Conservation (phyloP, 805 yeast species). For the Clavispora asparagi region DNA sequence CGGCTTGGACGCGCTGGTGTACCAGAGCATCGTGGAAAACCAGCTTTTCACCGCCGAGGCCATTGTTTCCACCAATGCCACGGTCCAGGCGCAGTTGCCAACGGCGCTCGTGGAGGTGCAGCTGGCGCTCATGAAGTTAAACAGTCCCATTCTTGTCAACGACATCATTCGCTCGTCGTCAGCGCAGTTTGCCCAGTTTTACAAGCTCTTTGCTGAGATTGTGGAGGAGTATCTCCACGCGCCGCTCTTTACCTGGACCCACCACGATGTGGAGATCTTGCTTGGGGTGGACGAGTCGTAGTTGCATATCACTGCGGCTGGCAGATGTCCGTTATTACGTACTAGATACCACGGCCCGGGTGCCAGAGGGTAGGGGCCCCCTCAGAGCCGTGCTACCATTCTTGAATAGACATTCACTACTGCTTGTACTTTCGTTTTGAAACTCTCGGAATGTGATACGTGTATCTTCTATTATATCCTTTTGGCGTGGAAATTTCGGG, state of each 20-base stretch:
- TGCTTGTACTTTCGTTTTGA: too few relatives aligned
- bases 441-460: too few relatives aligned
- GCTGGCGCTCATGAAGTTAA: slow-evolving; percentile 50
- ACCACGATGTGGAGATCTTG: slow-evolving; percentile 58
- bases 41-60: slow-evolving; percentile 44
- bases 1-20: slow-evolving; percentile 54
- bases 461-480: too few relatives aligned
- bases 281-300: slow-evolving; percentile 70
- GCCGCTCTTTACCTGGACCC: slow-evolving; percentile 46
- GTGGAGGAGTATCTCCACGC: slow-evolving; percentile 31
- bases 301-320: too few relatives aligned
- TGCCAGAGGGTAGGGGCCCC: too few relatives aligned
- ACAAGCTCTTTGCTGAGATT: slow-evolving; percentile 34
- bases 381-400: too few relatives aligned
- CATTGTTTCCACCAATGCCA: slow-evolving; percentile 38
- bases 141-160: slow-evolving; percentile 59
- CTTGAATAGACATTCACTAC: too few relatives aligned
- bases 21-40: slow-evolving; percentile 61
- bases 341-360: too few relatives aligned
- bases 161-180: slow-evolving; percentile 50
- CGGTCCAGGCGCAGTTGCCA: slow-evolving; percentile 51
- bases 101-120: slow-evolving; percentile 57
- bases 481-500: too few relatives aligned
- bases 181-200: slow-evolving; percentile 44
- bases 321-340: too few relatives aligned